These are phyloP conservation scores for Paulownia fortunei DNA, from an alignment of 257 asterid genomes.

Conservation along the genomic window DNA sequence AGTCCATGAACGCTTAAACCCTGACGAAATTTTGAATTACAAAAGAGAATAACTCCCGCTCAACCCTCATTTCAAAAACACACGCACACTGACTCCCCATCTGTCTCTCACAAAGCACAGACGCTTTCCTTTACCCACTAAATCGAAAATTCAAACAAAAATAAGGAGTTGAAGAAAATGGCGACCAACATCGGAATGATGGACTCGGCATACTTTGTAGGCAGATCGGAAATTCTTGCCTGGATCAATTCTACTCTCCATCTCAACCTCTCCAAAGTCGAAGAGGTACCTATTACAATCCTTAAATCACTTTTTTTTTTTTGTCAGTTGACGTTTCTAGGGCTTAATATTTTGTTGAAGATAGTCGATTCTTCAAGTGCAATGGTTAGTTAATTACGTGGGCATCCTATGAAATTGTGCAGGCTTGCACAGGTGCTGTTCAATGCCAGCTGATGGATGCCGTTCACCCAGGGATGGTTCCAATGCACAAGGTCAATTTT, in stretches of 20 bases:
- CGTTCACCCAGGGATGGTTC: constrained; percentile 82
- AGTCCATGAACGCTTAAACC: constrained; percentile 9
- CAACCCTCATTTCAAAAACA: constrained; percentile 51
- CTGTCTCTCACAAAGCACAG: not conserved
- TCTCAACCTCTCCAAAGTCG: constrained; percentile 88
- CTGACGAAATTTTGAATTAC: constrained; percentile 25
- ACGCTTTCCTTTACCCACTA: not conserved
- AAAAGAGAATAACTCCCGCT: constrained; percentile 48
- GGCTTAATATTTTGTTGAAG: not conserved
- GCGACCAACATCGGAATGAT: constrained; percentile 80
- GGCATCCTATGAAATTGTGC: constrained; percentile 8
- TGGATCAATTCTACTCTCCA: constrained; percentile 91
- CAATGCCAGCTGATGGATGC: constrained; percentile 96
- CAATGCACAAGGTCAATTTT: constrained; percentile 93
- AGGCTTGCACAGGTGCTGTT: constrained; percentile 91
- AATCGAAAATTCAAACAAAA: constrained; percentile 18
- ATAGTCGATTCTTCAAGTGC: not conserved
- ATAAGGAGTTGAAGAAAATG: constrained; percentile 42
- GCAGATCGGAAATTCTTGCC: constrained; percentile 81
- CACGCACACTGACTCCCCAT: not conserved
- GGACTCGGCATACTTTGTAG: constrained; percentile 95
- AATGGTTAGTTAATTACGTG: not conserved
- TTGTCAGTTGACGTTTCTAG: not conserved
- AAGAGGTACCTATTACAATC: constrained; percentile 60
- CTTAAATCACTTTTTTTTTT: not conserved